Evolutionary conservation across 2,329 filamentous ascomycete species (phyloP).

Genomic region (Aschersonia sp.): DNA sequence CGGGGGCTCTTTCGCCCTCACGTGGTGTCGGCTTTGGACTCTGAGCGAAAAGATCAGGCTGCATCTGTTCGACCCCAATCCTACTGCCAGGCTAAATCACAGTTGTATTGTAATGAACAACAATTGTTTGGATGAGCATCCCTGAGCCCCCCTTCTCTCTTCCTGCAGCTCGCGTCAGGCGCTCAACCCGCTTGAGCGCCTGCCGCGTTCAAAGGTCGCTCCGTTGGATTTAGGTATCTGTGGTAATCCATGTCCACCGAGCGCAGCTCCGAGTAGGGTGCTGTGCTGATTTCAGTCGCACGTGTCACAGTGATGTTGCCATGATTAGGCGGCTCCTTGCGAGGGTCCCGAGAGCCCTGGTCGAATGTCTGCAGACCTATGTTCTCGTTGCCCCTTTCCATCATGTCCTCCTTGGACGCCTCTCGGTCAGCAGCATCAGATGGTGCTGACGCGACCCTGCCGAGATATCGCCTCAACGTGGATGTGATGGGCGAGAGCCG

Average conservation of each 20-base stretch:
- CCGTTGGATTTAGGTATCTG: neutral
- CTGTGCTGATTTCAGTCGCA: neutral
- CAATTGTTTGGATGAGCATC: too few species aligned
- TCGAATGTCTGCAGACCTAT: neutral
- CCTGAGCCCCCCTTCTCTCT: neutral
- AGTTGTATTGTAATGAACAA: too few species aligned
- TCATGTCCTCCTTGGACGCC: neutral
- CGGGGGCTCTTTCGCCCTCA: too few species aligned
- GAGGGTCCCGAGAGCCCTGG: neutral
- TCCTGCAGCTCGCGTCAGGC: neutral
- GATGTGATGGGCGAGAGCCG: neutral
- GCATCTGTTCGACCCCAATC: too few species aligned
- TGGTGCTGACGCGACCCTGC: neutral
- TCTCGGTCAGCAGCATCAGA: neutral
- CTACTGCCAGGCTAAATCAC: too few species aligned
- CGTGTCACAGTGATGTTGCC: neutral
- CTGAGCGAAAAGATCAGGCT: too few species aligned
- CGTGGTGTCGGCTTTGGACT: too few species aligned
- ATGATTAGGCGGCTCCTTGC: neutral
- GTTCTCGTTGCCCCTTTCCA: too few species aligned
- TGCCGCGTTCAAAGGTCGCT: slow-evolving; percentile 1
- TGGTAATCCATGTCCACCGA: slow-evolving; percentile 1
- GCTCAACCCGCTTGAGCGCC: neutral
- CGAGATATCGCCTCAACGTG: neutral
- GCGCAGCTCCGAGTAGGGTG: neutral